These are phyloP conservation scores for Brassica nigra DNA, from an alignment of 345 rosid genomes.

Conservation along the genomic window DNA sequence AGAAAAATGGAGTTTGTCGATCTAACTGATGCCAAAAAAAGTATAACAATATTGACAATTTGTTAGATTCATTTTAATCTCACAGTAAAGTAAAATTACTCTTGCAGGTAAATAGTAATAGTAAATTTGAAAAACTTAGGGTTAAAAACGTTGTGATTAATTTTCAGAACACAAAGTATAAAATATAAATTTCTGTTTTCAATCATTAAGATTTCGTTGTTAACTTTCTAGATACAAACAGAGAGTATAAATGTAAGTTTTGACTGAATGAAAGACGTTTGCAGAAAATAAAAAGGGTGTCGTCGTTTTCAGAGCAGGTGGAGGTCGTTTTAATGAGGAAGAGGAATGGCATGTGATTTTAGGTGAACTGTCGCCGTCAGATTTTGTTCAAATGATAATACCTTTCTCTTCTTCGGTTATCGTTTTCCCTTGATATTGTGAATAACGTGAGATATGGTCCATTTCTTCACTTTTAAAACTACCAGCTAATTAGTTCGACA, in stretches of 20 bases:
- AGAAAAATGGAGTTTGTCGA: no score
- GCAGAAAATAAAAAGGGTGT: neutral
- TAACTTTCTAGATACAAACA: neutral
- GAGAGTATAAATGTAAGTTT: neutral
- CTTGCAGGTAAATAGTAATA: neutral
- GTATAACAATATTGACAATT: no score
- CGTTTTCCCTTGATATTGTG: slow-evolving; percentile 31
- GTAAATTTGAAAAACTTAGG: neutral
- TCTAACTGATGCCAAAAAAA: no score
- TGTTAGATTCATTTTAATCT: neutral
- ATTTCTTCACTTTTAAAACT: neutral
- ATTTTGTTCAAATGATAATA: slow-evolving; percentile 1
- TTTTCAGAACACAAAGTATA: neutral
- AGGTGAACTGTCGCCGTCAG: slow-evolving; percentile 31
- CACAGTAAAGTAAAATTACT: neutral
- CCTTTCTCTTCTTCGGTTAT: slow-evolving; percentile 24
- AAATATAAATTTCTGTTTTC: neutral
- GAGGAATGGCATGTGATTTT: slow-evolving; percentile 30
- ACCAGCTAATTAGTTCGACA: slow-evolving; percentile 6
- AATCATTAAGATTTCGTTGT: neutral
- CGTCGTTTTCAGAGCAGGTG: slow-evolving; percentile 40
- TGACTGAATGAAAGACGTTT: slow-evolving; percentile 5
- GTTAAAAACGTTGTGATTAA: neutral
- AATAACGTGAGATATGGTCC: slow-evolving; percentile 37
- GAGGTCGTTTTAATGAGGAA: slow-evolving; percentile 37